Evolutionary conservation across 352 stramenopile species (phyloP).

Genomic region (Phytophthora pisi): DNA sequence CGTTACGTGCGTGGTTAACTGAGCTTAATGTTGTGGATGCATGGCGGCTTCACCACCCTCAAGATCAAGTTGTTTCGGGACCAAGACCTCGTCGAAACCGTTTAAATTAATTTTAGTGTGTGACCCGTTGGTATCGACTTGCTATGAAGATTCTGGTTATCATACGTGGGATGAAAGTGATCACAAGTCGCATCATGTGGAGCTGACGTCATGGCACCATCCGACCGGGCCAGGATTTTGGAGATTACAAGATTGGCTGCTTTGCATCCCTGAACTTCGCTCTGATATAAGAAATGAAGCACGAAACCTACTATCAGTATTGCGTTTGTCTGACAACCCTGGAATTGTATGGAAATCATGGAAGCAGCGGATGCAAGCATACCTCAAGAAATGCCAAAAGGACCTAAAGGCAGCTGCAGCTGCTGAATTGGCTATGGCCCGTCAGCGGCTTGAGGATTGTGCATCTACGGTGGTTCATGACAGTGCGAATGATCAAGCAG

Average conservation of each 20-base stretch:
- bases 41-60: slow-evolving; percentile 5
- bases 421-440: neutral
- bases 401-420: neutral
- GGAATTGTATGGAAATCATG: slow-evolving; percentile 5
- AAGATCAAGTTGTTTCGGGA: neutral
- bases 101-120: slow-evolving; percentile 1
- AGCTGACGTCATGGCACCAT: slow-evolving; percentile 5
- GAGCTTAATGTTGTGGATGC: neutral
- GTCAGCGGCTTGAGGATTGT: slow-evolving; percentile 3
- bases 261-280: neutral
- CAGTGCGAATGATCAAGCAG: neutral
- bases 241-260: neutral
- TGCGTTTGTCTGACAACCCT: neutral
- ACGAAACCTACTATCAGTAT: neutral
- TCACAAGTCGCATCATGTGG: neutral
- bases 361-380: slow-evolving; percentile 8
- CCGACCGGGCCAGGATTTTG: neutral
- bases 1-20: neutral
- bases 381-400: slow-evolving; percentile 11
- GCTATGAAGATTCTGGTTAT: neutral
- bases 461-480: neutral
- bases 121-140: neutral
- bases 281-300: slow-evolving; percentile 4
- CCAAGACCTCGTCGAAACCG: neutral
- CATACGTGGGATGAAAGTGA: slow-evolving; percentile 3